Evolutionary conservation across 345 rosid species (phyloP), one percentile per base, ranked within the genome.

Genomic region (Brassica juncea): DNA sequence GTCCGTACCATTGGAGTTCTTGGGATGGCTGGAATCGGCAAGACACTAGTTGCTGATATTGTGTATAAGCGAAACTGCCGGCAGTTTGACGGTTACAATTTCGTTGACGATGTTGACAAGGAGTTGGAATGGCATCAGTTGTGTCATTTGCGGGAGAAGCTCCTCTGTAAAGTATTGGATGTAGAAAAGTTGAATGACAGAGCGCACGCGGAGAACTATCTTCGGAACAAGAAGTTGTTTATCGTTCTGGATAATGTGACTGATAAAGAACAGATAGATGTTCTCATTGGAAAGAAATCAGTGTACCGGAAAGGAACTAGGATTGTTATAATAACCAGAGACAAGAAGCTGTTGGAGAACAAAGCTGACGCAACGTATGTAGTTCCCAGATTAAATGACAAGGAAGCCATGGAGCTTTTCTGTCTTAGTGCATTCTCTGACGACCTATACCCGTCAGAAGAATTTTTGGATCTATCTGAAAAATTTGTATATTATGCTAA

Each of bases 321-420:
- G 72, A 75, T 82, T 32, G 63, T 82, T 21, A 49, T 82, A 52
- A 79, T 34, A 23, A 75, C 83, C 0, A 81, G 84, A 68, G 80
- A 84, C 76, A 77, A 81, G 68, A 80, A 77, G 3, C 37, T 84
- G 8, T 65, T 84, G 12, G 1, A 11, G 70, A 73, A 49, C 14
- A 23, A 44, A 0, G 23, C 10, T 8, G 30, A 74, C 35, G 75
- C 59, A 8, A 63, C 37, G 1, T 80, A 80, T 4, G 19, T 61
- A 4, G 79, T 80, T 16, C 47, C 74, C 14, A 63, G 63, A 32
- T 70, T 83, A 59, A 44, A 47, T 32, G 66, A 76, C 14, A 32
- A 0, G 14, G 81, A 85, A 14, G 80, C 86, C 7, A 14, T 78
- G 60, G 65, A 75, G 70, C 80, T 83, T 14, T 78, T 85, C 74